Evolutionary conservation across 805 yeast genomes (phyloP), one percentile per base, ranked within the genome.

Genomic region (Blastobotrys americana): DNA sequence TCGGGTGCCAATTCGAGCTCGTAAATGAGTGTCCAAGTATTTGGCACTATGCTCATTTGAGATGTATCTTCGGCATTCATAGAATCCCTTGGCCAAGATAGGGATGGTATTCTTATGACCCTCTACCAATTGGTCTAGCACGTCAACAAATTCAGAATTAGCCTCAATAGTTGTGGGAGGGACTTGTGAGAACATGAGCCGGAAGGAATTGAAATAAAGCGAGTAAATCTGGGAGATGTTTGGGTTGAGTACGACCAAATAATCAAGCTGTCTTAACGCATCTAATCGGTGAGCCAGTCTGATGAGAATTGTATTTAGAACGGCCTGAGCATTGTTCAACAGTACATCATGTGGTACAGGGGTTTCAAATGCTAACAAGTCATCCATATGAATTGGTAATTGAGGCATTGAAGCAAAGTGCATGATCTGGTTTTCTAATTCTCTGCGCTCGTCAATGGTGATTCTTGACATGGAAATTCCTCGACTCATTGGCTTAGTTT

Each of bases 21-120:
- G 71, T 54, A 90, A 70, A 65, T 90, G 97, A 8, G 70, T 65
- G 57, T 86, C 85, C 51, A 90, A 67, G 53, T 89, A 84, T 2
- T 60, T 56, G 43, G 81, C 77, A 35, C 84, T 76, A 21, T 74
- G 68, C 5, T 68, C 70, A 23, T 69, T 62, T 2, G 75, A 60
- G 51, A 68, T 51, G 39, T 61, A 77, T 42, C 59, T 59, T 34
- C 74, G 64, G 25, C 81, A 81, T 59, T 85, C 93, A 50, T 71
- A 71, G 56, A 90, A 82, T 0, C 97, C 98, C 48, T 78, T 78
- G 13, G 96, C 85, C 44, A 90, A 66, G 3, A 77, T 73, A 2
- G 94, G 84, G 41, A 93, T 71, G 3, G 95, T 87, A 59, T 93
- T 95, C 13, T 86, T 74, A 60, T 90, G 97, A 34, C 79, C 70